Conservation (phyloP, 441 rosid species). For the Dalechampia spathulata region DNA sequence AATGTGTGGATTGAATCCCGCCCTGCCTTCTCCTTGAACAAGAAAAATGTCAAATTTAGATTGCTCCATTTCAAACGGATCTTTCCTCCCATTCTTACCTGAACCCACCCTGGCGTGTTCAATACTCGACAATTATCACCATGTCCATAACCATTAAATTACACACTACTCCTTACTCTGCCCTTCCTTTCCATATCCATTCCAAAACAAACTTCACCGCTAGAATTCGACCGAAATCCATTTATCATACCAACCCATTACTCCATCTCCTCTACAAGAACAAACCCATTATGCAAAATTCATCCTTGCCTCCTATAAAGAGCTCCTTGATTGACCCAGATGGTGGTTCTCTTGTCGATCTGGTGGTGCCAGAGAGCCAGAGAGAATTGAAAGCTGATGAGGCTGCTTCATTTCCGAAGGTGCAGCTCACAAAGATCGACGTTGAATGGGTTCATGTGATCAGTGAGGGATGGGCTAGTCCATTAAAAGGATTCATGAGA, state of each 20-base stretch:
- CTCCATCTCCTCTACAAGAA: conserved; percentile 9
- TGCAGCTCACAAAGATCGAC: conserved; percentile 59
- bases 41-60: conserved; percentile 25
- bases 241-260: conserved; percentile 35
- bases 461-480: conserved; percentile 98
- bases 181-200: conserved; percentile 8
- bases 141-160: conserved; percentile 55
- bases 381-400: conserved; percentile 41
- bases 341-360: conserved; percentile 71
- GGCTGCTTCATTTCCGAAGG: conserved; percentile 59
- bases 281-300: conserved; percentile 25
- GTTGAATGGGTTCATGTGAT: conserved; percentile 93
- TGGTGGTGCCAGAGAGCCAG: conserved; percentile 52
- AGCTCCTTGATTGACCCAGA: conserved; percentile 94
- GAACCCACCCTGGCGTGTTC: too few relatives aligned
- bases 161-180: conserved; percentile 19
- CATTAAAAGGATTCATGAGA: conserved; percentile 88
- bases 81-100: background rate
- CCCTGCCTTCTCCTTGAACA: conserved; percentile 16
- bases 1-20: conserved; percentile 43
- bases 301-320: conserved; percentile 26
- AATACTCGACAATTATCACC: background rate
- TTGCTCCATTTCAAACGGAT: conserved; percentile 23
- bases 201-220: conserved; percentile 14
- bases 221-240: conserved; percentile 22